Percentiles rank a stretch among this genome's conserved stretches.
These are phyloP conservation scores for Shiraia sp. DNA, from an alignment of 2,329 filamentous ascomycete genomes.

Conservation along the genomic window DNA sequence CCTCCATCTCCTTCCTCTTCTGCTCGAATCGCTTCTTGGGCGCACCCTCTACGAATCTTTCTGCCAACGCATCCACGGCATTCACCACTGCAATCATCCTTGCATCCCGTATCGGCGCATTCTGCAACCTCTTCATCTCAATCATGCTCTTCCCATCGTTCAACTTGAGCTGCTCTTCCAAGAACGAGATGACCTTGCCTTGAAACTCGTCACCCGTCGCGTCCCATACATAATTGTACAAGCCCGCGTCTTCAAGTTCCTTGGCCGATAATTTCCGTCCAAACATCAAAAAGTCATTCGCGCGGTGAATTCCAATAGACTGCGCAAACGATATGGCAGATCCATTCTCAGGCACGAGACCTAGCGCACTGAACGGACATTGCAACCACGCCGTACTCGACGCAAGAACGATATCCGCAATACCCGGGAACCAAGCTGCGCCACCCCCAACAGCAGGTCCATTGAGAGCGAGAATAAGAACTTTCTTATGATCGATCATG, in stretches of 20 bases:
- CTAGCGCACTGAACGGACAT: constrained; percentile 54
- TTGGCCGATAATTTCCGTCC: constrained; percentile 50
- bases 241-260: constrained; percentile 49
- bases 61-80: constrained; percentile 52
- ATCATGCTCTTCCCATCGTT: constrained; percentile 60
- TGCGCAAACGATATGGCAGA: constrained; percentile 52
- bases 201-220: constrained; percentile 48
- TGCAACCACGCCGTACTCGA: constrained; percentile 51
- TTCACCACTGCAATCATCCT: constrained; percentile 54
- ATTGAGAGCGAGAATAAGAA: constrained; percentile 56
- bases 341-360: constrained; percentile 55
- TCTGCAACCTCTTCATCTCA: constrained; percentile 56
- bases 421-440: constrained; percentile 55
- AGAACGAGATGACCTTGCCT: constrained; percentile 45
- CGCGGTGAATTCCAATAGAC: constrained; percentile 54
- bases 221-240: constrained; percentile 54
- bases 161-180: constrained; percentile 48
- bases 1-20: constrained; percentile 44
- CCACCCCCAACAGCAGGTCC: constrained; percentile 56
- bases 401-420: constrained; percentile 55
- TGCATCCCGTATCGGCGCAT: constrained; percentile 49
- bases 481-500: constrained; percentile 56
- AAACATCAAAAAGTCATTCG: constrained; percentile 59
- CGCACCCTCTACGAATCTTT: constrained; percentile 54
- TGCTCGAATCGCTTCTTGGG: constrained; percentile 50